Conservation (phyloP, 2,329 filamentous ascomycete genomes). For the Tolypocladium guangdongense region DNA sequence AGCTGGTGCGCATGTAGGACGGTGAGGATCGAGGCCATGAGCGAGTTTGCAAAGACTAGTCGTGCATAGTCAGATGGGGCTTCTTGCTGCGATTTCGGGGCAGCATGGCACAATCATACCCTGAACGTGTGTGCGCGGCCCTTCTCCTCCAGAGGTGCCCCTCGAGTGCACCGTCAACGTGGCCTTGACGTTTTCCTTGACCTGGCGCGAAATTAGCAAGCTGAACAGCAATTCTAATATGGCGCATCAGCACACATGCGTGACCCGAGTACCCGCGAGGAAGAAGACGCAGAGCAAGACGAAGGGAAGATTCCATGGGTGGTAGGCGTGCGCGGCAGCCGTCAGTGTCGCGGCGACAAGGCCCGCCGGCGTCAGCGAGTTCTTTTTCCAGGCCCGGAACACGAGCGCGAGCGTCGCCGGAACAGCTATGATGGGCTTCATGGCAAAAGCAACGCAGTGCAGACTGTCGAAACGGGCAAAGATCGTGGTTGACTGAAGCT, state of each 20-base stretch:
- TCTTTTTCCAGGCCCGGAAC: slow-evolving; percentile 57
- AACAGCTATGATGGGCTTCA: slow-evolving; percentile 47
- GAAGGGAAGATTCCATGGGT: slow-evolving; percentile 92
- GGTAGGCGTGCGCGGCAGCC: slow-evolving; percentile 71
- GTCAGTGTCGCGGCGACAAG: slow-evolving; percentile 63
- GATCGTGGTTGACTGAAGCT: background rate
- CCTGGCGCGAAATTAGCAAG: slow-evolving; percentile 31
- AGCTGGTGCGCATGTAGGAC: slow-evolving; percentile 52
- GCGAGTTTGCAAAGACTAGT: slow-evolving; percentile 72
- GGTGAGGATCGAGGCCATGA: slow-evolving; percentile 57
- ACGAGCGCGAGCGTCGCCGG: slow-evolving; percentile 50
- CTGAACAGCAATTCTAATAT: background rate
- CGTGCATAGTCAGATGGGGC: background rate
- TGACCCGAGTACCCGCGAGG: slow-evolving; percentile 70
- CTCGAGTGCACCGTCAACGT: slow-evolving; percentile 67
- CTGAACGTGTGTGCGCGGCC: slow-evolving; percentile 73
- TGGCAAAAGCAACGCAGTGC: slow-evolving; percentile 16
- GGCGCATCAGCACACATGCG: slow-evolving; percentile 47
- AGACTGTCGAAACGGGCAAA: background rate
- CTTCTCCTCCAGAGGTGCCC: slow-evolving; percentile 67
- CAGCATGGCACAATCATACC: slow-evolving; percentile 25
- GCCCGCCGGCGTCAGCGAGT: slow-evolving; percentile 69
- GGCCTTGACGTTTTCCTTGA: slow-evolving; percentile 81
- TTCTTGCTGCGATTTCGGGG: background rate
- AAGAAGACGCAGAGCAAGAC: slow-evolving; percentile 76